Conservation (phyloP, 768 basidiomycete species). For the Naganishia vishniacii region DNA sequence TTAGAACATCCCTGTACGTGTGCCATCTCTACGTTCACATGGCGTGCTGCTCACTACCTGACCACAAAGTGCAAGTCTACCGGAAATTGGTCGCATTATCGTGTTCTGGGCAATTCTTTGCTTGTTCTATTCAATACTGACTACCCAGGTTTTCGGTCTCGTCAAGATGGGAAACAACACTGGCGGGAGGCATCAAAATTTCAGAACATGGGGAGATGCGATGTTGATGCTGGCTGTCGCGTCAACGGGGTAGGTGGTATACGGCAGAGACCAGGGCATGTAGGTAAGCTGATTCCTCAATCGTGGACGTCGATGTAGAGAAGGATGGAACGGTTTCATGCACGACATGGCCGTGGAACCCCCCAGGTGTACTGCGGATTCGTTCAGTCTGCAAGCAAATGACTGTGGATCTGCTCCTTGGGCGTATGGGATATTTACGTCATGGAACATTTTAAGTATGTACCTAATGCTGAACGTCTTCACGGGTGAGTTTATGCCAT, state of each 20-base stretch:
- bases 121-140: constrained; percentile 82
- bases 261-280: too few species aligned
- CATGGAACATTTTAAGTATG: constrained; percentile 95
- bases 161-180: constrained; percentile 70
- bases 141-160: constrained; percentile 72
- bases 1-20: constrained; percentile 88
- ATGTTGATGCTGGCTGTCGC: constrained; percentile 87
- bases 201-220: constrained; percentile 68
- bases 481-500: constrained; percentile 62
- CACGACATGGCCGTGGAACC: constrained; percentile 80
- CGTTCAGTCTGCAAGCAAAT: constrained; percentile 55
- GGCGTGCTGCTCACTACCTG: not conserved
- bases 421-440: constrained; percentile 81
- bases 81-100: constrained; percentile 75
- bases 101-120: constrained; percentile 84
- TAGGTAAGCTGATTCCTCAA: constrained; percentile 22
- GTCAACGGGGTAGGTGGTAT: constrained; percentile 72
- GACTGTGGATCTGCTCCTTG: constrained; percentile 83
- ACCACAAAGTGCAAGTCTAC: constrained; percentile 67
- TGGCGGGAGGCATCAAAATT: constrained; percentile 69
- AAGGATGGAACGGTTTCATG: constrained; percentile 97
- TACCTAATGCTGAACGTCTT: constrained; percentile 89
- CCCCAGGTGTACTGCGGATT: constrained; percentile 69
- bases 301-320: constrained; percentile 53
- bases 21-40: not conserved